A percentile compares a stretch with the other conserved stretches of the same genome.
These are phyloP conservation scores for Hamamelis virginiana DNA, from an alignment of 164 flowering plant genomes.

Conservation along the genomic window DNA sequence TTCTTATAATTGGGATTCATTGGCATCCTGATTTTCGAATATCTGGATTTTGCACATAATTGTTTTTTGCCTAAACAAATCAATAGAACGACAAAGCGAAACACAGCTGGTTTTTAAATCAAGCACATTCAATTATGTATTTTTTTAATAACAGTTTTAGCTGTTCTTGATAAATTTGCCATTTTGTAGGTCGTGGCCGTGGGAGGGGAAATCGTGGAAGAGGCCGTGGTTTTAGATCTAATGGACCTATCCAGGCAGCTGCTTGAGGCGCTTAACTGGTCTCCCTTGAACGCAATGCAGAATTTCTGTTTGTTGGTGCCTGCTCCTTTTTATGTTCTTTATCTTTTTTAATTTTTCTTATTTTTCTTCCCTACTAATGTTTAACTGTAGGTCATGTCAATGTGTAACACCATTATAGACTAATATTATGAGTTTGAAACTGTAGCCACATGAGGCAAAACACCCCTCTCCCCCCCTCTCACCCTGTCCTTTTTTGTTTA, in stretches of 20 bases:
- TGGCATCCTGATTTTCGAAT: no score
- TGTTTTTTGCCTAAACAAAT: no score
- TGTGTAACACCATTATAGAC: slow-evolving; percentile 18
- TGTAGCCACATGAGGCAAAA: slow-evolving; percentile 11
- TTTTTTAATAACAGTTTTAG: not conserved
- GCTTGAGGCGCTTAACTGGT: slow-evolving; percentile 24
- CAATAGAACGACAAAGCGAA: no score
- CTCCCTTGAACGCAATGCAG: slow-evolving; percentile 13
- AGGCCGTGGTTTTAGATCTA: slow-evolving; percentile 58
- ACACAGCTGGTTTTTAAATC: not conserved
- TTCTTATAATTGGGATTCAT: no score
- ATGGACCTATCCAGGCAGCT: slow-evolving; percentile 48
- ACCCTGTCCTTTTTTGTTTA: not conserved
- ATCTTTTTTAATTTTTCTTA: slow-evolving; percentile 7
- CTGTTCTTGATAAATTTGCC: not conserved
- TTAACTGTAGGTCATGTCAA: slow-evolving; percentile 23
- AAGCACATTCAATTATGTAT: not conserved
- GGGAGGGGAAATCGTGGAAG: slow-evolving; percentile 57
- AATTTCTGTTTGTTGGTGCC: slow-evolving; percentile 27
- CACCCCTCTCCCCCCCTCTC: slow-evolving; percentile 10
- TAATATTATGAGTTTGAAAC: slow-evolving; percentile 14
- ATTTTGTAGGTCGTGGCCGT: slow-evolving; percentile 46
- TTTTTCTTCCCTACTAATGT: not conserved
- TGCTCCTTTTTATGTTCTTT: slow-evolving; percentile 32
- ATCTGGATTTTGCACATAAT: no score